Evolutionary conservation across 257 asterid genomes (phyloP).

Genomic region (Eucommia ulmoides): DNA sequence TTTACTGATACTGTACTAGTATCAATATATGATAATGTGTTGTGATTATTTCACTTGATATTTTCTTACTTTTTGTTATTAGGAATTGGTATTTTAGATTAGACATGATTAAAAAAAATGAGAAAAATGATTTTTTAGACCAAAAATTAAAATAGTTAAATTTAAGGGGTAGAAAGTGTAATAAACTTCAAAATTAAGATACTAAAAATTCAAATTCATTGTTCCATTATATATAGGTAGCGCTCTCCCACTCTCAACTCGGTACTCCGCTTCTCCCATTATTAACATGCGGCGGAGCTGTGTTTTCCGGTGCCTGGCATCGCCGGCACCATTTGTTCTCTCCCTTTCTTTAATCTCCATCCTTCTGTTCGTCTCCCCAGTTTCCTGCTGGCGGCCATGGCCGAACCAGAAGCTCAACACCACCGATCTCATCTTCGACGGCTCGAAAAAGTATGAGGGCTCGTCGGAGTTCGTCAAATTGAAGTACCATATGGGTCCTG

Average conservation of each 20-base stretch:
- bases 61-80: too few relatives aligned
- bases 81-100: too few relatives aligned
- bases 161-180: neutral
- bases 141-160: neutral
- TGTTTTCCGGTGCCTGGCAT: neutral
- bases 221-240: neutral
- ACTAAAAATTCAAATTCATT: neutral
- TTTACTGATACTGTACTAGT: too few relatives aligned
- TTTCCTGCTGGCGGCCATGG: conserved; percentile 69
- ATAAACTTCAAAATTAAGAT: neutral
- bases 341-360: conserved; percentile 6
- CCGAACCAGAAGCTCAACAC: conserved; percentile 33
- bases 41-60: too few relatives aligned
- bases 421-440: conserved; percentile 41
- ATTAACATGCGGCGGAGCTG: conserved; percentile 4
- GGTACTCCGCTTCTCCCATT: neutral
- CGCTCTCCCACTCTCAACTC: neutral
- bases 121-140: too few relatives aligned
- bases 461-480: conserved; percentile 66
- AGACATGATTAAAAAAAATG: too few relatives aligned
- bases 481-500: conserved; percentile 90
- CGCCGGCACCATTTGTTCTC: conserved; percentile 6
- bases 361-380: conserved; percentile 17
- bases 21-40: too few relatives aligned
- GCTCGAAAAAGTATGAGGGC: conserved; percentile 77